Evolutionary conservation across 73 alveolate genomes (phyloP).

Genomic region (Diophrys sp.): DNA sequence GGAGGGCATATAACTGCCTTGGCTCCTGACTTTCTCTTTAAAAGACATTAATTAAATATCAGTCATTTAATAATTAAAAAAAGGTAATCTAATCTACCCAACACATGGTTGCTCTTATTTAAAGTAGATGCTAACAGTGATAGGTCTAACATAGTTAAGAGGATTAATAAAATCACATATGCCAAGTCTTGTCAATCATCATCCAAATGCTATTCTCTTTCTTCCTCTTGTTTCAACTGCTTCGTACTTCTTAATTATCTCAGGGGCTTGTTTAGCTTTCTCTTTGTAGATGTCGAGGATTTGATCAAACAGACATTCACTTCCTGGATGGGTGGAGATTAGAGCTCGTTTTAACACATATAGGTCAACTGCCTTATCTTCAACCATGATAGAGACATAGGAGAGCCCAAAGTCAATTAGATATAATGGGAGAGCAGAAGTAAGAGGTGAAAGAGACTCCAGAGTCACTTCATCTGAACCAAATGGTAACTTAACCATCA

Average conservation of each 20-base stretch:
- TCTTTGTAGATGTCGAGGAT: slow-evolving; percentile 19
- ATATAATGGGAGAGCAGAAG: too few relatives aligned
- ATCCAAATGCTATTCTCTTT: slow-evolving; percentile 57
- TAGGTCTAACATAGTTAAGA: neutral
- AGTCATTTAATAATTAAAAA: too few relatives aligned
- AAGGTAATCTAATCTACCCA: too few relatives aligned
- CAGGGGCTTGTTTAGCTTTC: slow-evolving; percentile 10
- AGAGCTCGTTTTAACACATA: slow-evolving; percentile 92
- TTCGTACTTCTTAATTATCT: slow-evolving; percentile 34
- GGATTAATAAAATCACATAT: neutral
- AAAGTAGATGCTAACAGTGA: too few relatives aligned
- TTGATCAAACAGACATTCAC: slow-evolving; percentile 70
- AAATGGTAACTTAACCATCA: slow-evolving; percentile 78
- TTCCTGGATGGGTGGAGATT: slow-evolving; percentile 85
- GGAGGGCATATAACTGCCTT: too few relatives aligned
- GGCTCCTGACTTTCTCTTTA: too few relatives aligned
- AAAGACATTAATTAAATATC: too few relatives aligned
- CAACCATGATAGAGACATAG: slow-evolving; percentile 65
- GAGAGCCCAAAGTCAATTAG: slow-evolving; percentile 92
- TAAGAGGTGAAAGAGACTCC: neutral
- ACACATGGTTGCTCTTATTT: too few relatives aligned
- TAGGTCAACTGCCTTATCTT: slow-evolving; percentile 95
- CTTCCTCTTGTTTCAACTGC: slow-evolving; percentile 64
- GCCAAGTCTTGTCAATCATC: neutral
- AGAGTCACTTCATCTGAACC: too few relatives aligned